Conservation (phyloP, 2,329 filamentous ascomycete genomes). For the Aspergillus sp. region DNA sequence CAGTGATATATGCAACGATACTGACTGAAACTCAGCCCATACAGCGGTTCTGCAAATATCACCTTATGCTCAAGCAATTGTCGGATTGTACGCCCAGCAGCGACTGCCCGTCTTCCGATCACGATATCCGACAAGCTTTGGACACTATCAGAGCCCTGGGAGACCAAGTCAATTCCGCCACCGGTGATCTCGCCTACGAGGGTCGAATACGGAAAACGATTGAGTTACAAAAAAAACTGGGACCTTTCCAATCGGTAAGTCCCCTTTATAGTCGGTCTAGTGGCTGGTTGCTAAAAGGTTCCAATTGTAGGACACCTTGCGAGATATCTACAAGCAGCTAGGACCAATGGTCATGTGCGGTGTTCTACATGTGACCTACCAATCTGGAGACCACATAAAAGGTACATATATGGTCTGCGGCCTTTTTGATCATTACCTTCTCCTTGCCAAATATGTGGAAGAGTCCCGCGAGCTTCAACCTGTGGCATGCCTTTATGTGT, state of each 20-base stretch:
- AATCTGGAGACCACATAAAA: constrained; percentile 58
- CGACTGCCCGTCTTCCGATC: constrained; percentile 77
- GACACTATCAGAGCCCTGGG: constrained; percentile 67
- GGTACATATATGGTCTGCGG: constrained; percentile 81
- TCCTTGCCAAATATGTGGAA: constrained; percentile 63
- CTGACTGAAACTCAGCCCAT: constrained; percentile 60
- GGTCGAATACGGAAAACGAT: constrained; percentile 72
- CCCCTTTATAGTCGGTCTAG: not conserved
- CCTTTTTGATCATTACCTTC: constrained; percentile 72
- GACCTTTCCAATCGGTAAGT: constrained; percentile 64
- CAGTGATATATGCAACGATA: constrained; percentile 1
- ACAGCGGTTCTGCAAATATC: constrained; percentile 86
- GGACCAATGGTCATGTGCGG: constrained; percentile 78
- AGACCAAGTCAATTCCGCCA: constrained; percentile 75
- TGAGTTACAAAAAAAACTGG: constrained; percentile 73
- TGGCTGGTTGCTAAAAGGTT: not conserved
- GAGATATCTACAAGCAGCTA: constrained; percentile 65
- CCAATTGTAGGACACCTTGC: constrained; percentile 22
- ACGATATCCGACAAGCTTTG: constrained; percentile 68
- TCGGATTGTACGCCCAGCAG: constrained; percentile 73
- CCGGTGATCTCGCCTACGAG: constrained; percentile 64
- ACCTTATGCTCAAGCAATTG: constrained; percentile 76
- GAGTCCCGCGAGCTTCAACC: constrained; percentile 64
- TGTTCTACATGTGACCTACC: constrained; percentile 75
- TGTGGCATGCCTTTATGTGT: constrained; percentile 64